Evolutionary conservation across 768 basidiomycete species (phyloP), one percentile per base, ranked within the genome.

Genomic region (Hygrophorus pudorinus): DNA sequence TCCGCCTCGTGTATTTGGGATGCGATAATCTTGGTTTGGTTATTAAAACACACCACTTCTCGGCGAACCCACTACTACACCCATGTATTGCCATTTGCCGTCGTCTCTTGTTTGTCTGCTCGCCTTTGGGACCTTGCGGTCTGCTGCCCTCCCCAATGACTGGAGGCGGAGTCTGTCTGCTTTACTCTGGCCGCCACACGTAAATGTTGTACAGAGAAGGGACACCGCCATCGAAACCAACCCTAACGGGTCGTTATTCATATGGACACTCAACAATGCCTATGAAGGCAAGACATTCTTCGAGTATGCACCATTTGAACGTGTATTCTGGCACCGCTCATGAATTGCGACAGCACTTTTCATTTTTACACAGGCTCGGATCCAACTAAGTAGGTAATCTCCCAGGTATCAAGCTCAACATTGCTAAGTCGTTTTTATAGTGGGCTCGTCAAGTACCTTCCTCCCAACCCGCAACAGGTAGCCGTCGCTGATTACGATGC

Each of bases 211-310:
- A 17, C 12, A 16, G 12, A 38, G 37, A 28, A 33, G 31, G 36
- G 28, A 20, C 5, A 13, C 34, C 10, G 30, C 29, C 46, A 46
- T 72, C 24, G 69, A 72, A 45, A 63, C 59, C 18, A 67, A 66
- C 32, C 48, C 68, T 2, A 65, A 78, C 47, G 73, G 69, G 13
- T 65, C 75, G 3, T 68, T 60, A 5, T 78, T 74, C 51, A 54
- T 85, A 5, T 87, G 84, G 84, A 62, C 82, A 11, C 72, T 74
- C 9, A 57, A 83, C 60, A 82, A 84, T 54, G 75, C 72, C 3
- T 85, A 81, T 54, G 67, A 72, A 35, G 84, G 85, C 11, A 51
- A 68, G 42, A 73, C 64, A 0, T 87, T 87, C 60, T 86, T 85
- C 56, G 73, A 85, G 85, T 85, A 67, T 60, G 59, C 59, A 38